Base-by-base conservation (phyloP, 2,329 filamentous ascomycete genomes). In the Leptosphaerulina australis region DNA sequence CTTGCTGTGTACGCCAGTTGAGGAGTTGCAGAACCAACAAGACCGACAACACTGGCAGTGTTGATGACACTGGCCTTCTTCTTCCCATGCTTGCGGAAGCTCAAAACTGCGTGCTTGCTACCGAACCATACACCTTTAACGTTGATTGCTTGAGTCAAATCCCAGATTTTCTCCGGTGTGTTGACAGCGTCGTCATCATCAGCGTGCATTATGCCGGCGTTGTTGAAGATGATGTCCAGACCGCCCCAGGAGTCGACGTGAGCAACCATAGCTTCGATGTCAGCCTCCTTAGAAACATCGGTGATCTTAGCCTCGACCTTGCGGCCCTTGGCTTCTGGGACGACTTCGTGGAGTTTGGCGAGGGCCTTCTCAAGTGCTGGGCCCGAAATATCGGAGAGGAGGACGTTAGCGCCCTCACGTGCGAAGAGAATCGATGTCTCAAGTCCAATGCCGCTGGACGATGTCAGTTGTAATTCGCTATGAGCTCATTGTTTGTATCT, bases 51-150 rank as follows among this genome's bases (percentile, higher is more conserved):
- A 36, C 88, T 92, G 20, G 91, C 91, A 2, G 91, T 96, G 81
- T 96, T 96, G 82, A 96, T 92, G 75, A 97, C 85, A 74, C 87
- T 91, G 41, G 84, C 90, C 63, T 82, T 84, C 34, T 79, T 83
- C 84, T 97, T 97, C 46, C 83, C 82, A 79, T 95, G 81, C 64
- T 85, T 86, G 59, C 91, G 87, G 64, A 97, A 81, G 34, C 89
- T 84, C 40, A 93, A 79, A 21, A 97, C 86, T 5, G 92, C 91
- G 73, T 96, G 90, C 81, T 96, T 97, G 82, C 86, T 88, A 53
- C 92, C 92, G 73, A 85, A 97, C 92, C 92, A 96, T n/a, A 97
- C 92, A 33, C 92, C 92, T 83, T 97, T 97, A 74, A 96, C 92
- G 75, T 97, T 97, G 80, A 96, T 95, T 72, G 85, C 86, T 55